Percentiles rank a stretch among this genome's conserved stretches.
phyloP scores from a whole-genome alignment of 768 basidiomycete species.

The Suillus subaureus region DNA sequence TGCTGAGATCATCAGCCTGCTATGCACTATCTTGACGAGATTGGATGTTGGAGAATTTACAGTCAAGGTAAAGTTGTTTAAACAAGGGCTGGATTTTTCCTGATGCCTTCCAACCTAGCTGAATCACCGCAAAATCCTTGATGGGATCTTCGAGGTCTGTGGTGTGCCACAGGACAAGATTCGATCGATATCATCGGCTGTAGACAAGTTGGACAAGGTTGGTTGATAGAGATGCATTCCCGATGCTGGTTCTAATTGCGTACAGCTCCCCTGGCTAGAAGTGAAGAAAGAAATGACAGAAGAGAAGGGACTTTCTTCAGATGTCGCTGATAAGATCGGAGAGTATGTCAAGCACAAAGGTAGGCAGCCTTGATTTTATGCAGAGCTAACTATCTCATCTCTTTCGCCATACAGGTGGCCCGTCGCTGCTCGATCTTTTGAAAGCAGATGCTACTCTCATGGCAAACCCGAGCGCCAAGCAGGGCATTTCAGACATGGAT shows the following conservation, averaged over 20 bases:
- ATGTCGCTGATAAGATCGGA: slow-evolving; percentile 90
- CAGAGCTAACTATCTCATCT: not conserved
- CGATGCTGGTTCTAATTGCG: slow-evolving; percentile 2
- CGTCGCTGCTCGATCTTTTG: slow-evolving; percentile 72
- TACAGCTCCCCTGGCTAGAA: slow-evolving; percentile 82
- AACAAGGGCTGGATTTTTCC: not conserved
- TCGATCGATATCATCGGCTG: slow-evolving; percentile 90
- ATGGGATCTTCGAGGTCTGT: slow-evolving; percentile 96
- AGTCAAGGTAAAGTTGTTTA: slow-evolving; percentile 66
- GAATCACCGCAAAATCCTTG: slow-evolving; percentile 95
- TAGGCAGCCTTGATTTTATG: slow-evolving; percentile 27
- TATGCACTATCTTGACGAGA: slow-evolving; percentile 78
- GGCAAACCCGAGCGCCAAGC: slow-evolving; percentile 72
- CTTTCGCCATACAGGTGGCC: slow-evolving; percentile 56
- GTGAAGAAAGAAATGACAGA: slow-evolving; percentile 97
- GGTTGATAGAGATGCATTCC: slow-evolving; percentile 13
- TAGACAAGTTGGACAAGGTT: slow-evolving; percentile 98
- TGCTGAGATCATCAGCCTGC: slow-evolving; percentile 82
- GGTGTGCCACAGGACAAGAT: slow-evolving; percentile 92
- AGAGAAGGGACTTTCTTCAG: slow-evolving; percentile 85
- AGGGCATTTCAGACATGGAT: slow-evolving; percentile 86
- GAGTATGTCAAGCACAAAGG: slow-evolving; percentile 97
- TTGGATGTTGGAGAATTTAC: slow-evolving; percentile 95
- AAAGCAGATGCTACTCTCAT: slow-evolving; percentile 63
- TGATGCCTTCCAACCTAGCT: slow-evolving; percentile 47